A percentile compares a stretch with the other conserved stretches of the same genome.
Conservation (phyloP, 768 basidiomycete genomes). For the Russula foetens region DNA sequence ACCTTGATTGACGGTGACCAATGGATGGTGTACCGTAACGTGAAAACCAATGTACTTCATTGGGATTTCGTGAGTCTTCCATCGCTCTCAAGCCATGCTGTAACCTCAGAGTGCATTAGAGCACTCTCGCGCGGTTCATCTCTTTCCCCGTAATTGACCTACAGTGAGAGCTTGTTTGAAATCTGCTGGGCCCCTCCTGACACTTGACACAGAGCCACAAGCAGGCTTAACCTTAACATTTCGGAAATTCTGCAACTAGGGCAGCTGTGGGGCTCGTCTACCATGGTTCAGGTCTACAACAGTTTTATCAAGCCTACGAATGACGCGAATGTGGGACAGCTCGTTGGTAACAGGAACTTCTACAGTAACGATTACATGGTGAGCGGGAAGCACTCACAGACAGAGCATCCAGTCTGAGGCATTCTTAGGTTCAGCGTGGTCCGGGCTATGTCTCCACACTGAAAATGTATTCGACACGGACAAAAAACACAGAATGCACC, state of each 20-base stretch:
- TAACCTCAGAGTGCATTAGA: conserved; percentile 31
- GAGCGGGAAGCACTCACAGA: not conserved
- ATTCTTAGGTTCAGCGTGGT: conserved; percentile 28
- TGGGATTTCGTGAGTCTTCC: conserved; percentile 57
- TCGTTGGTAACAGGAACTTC: conserved; percentile 28
- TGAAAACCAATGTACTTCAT: conserved; percentile 46
- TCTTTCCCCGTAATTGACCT: conserved; percentile 48
- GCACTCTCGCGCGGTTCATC: conserved; percentile 56
- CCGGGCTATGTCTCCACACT: conserved; percentile 27
- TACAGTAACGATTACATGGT: conserved; percentile 32
- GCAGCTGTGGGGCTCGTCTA: conserved; percentile 23
- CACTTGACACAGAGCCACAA: conserved; percentile 22
- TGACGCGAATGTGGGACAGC: conserved; percentile 25
- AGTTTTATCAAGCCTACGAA: conserved; percentile 16
- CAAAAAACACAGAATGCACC: conserved; percentile 28
- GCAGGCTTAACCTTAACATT: conserved; percentile 26
- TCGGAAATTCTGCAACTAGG: conserved; percentile 26
- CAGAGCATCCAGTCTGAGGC: not conserved
- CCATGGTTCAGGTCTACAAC: conserved; percentile 12
- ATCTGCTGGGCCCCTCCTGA: not conserved
- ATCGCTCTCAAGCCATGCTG: not conserved
- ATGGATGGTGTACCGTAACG: conserved; percentile 67
- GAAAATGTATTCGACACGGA: conserved; percentile 29
- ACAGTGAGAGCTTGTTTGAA: conserved; percentile 28
- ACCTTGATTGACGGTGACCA: conserved; percentile 48